Conservation (phyloP, 1,139 yeast genomes). For the Pichia sp. region DNA sequence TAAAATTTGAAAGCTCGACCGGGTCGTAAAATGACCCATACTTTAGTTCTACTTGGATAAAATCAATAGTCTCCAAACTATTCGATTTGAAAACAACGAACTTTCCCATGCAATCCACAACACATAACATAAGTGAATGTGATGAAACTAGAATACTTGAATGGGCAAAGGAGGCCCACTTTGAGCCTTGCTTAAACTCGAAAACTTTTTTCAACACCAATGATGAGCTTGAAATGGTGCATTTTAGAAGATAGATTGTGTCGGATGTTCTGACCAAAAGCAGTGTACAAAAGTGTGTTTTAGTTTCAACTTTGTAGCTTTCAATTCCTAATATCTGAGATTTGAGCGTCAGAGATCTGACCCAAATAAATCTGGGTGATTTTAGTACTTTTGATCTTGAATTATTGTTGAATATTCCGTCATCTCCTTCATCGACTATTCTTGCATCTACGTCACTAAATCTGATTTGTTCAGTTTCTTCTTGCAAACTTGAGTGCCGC, state of each 20-base stretch:
- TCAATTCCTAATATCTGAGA: slow-evolving; percentile 6
- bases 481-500: not conserved
- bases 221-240: not conserved
- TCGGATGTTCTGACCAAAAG: slow-evolving; percentile 3
- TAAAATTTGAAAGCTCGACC: slow-evolving; percentile 55
- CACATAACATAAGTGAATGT: slow-evolving; percentile 37
- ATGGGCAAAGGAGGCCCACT: slow-evolving; percentile 18
- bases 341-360: not conserved
- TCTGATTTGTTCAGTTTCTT: not conserved
- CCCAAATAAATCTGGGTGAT: slow-evolving; percentile 1
- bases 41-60: not conserved
- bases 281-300: not conserved
- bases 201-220: slow-evolving; percentile 9
- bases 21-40: slow-evolving; percentile 38
- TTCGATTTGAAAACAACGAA: slow-evolving; percentile 39
- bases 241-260: slow-evolving; percentile 3
- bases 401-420: not conserved
- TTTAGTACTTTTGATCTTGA: not conserved
- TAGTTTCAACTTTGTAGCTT: not conserved
- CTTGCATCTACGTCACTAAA: not conserved
- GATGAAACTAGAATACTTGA: slow-evolving; percentile 14
- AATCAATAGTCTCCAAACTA: not conserved
- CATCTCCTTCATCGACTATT: not conserved
- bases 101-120: slow-evolving; percentile 51
- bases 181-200: slow-evolving; percentile 5